Evolutionary conservation across 768 basidiomycete genomes (phyloP).

Genomic region (Mycena chlorophos): DNA sequence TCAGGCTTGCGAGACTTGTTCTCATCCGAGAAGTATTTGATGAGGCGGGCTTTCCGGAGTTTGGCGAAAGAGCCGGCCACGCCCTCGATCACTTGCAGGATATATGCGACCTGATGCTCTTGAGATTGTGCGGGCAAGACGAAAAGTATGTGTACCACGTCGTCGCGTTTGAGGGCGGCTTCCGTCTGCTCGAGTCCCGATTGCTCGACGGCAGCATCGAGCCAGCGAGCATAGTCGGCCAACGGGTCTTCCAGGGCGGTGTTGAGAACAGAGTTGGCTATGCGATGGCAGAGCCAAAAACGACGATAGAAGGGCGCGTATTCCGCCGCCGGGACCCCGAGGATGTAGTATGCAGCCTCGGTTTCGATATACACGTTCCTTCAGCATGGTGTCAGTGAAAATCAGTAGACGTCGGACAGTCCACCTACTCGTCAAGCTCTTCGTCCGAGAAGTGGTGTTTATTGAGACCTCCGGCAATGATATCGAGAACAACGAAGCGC

Average conservation of each 20-base stretch:
- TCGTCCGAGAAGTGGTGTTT: too few relatives aligned
- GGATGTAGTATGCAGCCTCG: constrained; percentile 67
- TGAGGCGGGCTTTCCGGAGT: constrained; percentile 44
- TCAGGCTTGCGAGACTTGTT: constrained; percentile 1
- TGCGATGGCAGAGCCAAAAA: constrained; percentile 52
- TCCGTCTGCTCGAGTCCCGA: constrained; percentile 30
- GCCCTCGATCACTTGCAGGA: neutral
- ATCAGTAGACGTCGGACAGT: too few relatives aligned
- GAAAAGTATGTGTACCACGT: neutral
- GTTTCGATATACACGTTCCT: constrained; percentile 71
- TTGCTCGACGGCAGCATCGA: constrained; percentile 32
- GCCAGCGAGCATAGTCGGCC: constrained; percentile 35
- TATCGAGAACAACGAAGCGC: too few relatives aligned
- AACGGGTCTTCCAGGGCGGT: constrained; percentile 35
- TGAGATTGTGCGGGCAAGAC: neutral
- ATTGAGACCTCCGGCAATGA: too few relatives aligned
- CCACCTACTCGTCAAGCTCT: too few relatives aligned
- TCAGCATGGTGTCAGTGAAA: constrained; percentile 15
- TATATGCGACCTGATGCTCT: constrained; percentile 6
- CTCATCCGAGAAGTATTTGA: constrained; percentile 29
- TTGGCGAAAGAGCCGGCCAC: neutral
- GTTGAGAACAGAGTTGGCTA: constrained; percentile 50
- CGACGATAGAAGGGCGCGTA: constrained; percentile 48
- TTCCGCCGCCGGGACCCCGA: constrained; percentile 44
- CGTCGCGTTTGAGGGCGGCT: neutral